These are phyloP conservation scores for Neoscytalidium dimidiatum DNA, from an alignment of 2,329 filamentous ascomycete genomes.

Conservation along the genomic window DNA sequence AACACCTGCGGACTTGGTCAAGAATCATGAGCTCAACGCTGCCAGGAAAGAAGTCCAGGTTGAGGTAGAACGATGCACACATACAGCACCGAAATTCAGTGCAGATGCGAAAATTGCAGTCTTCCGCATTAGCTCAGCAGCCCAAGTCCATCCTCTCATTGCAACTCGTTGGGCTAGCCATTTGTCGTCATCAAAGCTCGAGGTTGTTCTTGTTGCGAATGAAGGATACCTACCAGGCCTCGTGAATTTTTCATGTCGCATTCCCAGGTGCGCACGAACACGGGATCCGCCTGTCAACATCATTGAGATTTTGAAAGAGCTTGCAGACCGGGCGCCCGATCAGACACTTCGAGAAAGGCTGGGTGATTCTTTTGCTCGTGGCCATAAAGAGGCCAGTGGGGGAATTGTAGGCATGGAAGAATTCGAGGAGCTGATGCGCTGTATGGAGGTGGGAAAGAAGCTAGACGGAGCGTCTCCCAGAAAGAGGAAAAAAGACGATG, in stretches of 20 bases:
- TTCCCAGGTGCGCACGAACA: constrained; percentile 58
- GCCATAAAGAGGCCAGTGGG: constrained; percentile 68
- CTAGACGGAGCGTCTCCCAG: constrained; percentile 32
- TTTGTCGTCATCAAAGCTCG: constrained; percentile 59
- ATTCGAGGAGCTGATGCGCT: constrained; percentile 65
- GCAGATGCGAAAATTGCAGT: constrained; percentile 64
- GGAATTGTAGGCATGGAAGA: constrained; percentile 62
- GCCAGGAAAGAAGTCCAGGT: constrained; percentile 61
- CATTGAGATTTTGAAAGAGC: constrained; percentile 57
- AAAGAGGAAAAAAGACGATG: constrained; percentile 33
- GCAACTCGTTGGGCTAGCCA: constrained; percentile 67
- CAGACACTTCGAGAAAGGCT: constrained; percentile 50
- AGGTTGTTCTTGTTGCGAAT: constrained; percentile 68
- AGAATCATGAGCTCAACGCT: constrained; percentile 51
- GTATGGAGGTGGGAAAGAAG: constrained; percentile 62
- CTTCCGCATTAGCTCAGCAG: constrained; percentile 60
- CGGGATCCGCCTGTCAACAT: constrained; percentile 63
- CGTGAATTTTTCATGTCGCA: constrained; percentile 68
- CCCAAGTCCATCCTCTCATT: constrained; percentile 68
- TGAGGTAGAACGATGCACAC: constrained; percentile 64
- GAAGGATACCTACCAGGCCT: constrained; percentile 63
- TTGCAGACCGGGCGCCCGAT: constrained; percentile 44
- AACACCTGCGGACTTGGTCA: constrained; percentile 55
- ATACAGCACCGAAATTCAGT: constrained; percentile 64
- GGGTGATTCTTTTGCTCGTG: constrained; percentile 65